Evolutionary conservation across 495 filamentous ascomycete genomes (phyloP), one percentile per base, ranked within the genome.

Genomic region (Evernia prunastri): DNA sequence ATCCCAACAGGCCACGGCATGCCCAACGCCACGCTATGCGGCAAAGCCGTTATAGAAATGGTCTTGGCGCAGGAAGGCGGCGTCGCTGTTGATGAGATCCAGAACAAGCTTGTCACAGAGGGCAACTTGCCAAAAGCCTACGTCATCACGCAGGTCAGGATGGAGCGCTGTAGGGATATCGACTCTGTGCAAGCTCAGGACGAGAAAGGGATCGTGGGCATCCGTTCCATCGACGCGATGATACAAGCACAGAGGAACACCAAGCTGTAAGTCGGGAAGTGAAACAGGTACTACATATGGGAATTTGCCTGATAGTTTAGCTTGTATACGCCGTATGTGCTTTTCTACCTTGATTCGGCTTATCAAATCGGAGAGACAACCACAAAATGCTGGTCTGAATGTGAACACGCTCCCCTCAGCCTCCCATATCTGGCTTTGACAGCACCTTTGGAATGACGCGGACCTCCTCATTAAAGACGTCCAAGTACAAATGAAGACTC

Each of bases 1-100:
- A 11, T 53, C 5, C 8, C 20, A 1, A 35, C 27, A 66, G 63
- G 90, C 0, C 89, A 95, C 68, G 90, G 90, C 2, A 95, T 95
- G 90, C 89, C 89, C 7, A 87, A 88, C 69, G 84, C 84, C 35
- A 86, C 85, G 68, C 74, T 89, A 13, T 87, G 81, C 61, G 90
- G 86, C 4, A 82, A 85, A 64, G 87, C 87, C 11, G 76, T 86
- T 25, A 87, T 80, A 5, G 76, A 80, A 36, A 85, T 90, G 86
- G 78, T 91, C 53, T 65, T 82, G 40, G 76, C 68, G 7, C 68
- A 72, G 25, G 74, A 77, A 40, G 66, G 58, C 4, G 64, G 69
- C 7, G 60, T 63, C 11, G 51, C 47, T 45, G 31, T 60, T 76
- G 58, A 57, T 39, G 29, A 49, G 6, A 72, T 74, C 54, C 59